phyloP scores from a whole-genome alignment of 805 yeast genomes.

The Ogataea saltuana region DNA sequence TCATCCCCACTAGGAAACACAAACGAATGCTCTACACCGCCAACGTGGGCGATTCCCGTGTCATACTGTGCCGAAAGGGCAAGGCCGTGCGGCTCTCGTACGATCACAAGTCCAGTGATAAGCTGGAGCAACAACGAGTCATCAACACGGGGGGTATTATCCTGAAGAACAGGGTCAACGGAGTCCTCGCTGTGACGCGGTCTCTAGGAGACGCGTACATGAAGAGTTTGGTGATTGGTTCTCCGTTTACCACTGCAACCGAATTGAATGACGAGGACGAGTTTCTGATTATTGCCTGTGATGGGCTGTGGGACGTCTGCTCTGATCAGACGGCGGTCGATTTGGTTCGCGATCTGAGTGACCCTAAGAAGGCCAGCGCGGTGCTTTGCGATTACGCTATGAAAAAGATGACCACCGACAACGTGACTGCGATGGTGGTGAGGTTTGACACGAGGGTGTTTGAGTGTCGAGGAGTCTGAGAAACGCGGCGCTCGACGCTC shows the following conservation, averaged over 20 bases:
- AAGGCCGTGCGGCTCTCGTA: slow-evolving; percentile 78
- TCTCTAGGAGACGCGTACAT: slow-evolving; percentile 92
- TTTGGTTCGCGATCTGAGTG: slow-evolving; percentile 52
- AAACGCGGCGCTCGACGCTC: background rate
- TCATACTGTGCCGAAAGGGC: slow-evolving; percentile 75
- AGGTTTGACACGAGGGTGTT: slow-evolving; percentile 49
- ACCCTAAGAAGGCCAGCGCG: slow-evolving; percentile 68
- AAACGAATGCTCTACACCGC: slow-evolving; percentile 85
- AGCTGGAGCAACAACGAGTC: slow-evolving; percentile 72
- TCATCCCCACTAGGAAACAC: slow-evolving; percentile 49
- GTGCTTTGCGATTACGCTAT: slow-evolving; percentile 72
- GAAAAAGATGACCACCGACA: slow-evolving; percentile 80
- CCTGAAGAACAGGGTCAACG: slow-evolving; percentile 90
- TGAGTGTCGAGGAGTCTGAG: slow-evolving; percentile 19
- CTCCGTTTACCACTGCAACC: slow-evolving; percentile 90
- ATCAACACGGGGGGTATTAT: slow-evolving; percentile 81
- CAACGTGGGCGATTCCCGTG: slow-evolving; percentile 91
- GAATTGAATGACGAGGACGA: slow-evolving; percentile 68
- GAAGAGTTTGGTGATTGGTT: slow-evolving; percentile 84
- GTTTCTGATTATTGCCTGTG: slow-evolving; percentile 89
- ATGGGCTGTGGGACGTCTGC: slow-evolving; percentile 95
- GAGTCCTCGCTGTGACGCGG: slow-evolving; percentile 91
- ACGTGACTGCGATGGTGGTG: slow-evolving; percentile 91
- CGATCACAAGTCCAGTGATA: slow-evolving; percentile 91
- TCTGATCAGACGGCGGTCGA: slow-evolving; percentile 83